Conservation (phyloP, 2,329 filamentous ascomycete genomes). For the Plectosphaerella sp. region DNA sequence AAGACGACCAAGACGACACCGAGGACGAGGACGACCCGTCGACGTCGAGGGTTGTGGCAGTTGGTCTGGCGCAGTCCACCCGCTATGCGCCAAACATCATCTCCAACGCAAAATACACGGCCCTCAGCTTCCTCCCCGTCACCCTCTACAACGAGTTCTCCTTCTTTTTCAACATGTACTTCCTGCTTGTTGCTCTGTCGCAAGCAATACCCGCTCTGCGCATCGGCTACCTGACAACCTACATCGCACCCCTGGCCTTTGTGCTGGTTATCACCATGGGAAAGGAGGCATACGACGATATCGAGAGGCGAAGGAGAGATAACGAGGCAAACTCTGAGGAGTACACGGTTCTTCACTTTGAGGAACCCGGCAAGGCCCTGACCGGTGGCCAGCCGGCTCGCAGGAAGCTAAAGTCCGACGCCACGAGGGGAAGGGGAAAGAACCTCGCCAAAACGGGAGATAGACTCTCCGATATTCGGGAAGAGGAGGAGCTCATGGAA, state of each 20-base stretch:
- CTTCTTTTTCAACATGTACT: constrained; percentile 99
- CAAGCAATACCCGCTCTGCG: constrained; percentile 85
- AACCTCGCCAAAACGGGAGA: constrained; percentile 28
- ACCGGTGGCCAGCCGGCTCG: constrained; percentile 27
- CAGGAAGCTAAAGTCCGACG: constrained; percentile 43
- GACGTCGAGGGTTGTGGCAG: constrained; percentile 68
- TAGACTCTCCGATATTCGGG: constrained; percentile 61
- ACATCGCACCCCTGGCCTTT: constrained; percentile 87
- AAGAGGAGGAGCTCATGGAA: constrained; percentile 59
- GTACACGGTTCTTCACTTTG: constrained; percentile 74
- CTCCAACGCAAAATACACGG: constrained; percentile 97
- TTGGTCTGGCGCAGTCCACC: constrained; percentile 68
- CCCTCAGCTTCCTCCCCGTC: constrained; percentile 87
- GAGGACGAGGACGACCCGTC: constrained; percentile 58
- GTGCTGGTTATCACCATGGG: constrained; percentile 89
- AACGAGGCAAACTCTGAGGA: constrained; percentile 91
- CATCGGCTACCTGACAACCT: constrained; percentile 93
- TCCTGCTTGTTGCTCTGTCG: constrained; percentile 88
- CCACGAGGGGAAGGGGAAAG: constrained; percentile 31
- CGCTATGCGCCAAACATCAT: constrained; percentile 87
- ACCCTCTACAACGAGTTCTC: constrained; percentile 99
- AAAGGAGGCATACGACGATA: constrained; percentile 94
- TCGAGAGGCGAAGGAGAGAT: constrained; percentile 79
- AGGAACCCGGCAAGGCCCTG: constrained; percentile 41
- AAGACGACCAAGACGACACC: constrained; percentile 29